Conservation (phyloP, 78 protist genomes). For the Isochrysis galbana region DNA sequence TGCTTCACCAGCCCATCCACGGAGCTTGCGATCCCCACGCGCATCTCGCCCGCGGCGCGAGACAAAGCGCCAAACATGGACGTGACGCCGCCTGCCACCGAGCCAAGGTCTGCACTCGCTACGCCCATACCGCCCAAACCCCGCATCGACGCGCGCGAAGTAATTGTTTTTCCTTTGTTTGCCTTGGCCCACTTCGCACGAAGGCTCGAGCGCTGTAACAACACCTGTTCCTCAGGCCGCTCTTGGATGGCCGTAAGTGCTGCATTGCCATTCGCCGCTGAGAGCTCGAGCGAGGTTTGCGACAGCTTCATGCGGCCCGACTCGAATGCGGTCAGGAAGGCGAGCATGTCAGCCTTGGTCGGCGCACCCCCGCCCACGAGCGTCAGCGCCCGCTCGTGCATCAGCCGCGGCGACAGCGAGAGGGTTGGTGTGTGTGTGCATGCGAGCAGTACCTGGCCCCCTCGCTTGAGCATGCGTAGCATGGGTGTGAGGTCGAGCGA, state of each 20-base stretch:
- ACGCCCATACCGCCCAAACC: background rate
- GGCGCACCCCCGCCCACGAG: background rate
- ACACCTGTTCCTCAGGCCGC: background rate
- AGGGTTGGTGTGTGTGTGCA: background rate
- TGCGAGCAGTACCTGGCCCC: background rate
- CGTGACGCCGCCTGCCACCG: background rate
- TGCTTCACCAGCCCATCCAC: background rate
- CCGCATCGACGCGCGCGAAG: background rate
- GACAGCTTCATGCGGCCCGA: background rate
- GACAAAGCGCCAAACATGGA: background rate
- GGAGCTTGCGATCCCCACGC: background rate
- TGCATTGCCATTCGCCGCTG: background rate
- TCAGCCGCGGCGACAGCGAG: background rate
- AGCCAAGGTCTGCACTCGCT: no score
- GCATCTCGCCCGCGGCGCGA: background rate
- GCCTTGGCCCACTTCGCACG: background rate
- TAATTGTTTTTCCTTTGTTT: background rate
- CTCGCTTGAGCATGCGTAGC: background rate
- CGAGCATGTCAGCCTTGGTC: background rate
- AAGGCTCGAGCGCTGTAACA: background rate
- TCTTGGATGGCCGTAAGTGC: background rate
- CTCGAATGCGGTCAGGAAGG: background rate
- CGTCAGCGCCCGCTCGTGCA: background rate
- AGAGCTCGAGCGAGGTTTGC: background rate
- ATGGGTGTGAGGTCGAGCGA: background rate